phyloP scores from a whole-genome alignment of 1,139 yeast genomes.

The Arxiozyma slooffiae region DNA sequence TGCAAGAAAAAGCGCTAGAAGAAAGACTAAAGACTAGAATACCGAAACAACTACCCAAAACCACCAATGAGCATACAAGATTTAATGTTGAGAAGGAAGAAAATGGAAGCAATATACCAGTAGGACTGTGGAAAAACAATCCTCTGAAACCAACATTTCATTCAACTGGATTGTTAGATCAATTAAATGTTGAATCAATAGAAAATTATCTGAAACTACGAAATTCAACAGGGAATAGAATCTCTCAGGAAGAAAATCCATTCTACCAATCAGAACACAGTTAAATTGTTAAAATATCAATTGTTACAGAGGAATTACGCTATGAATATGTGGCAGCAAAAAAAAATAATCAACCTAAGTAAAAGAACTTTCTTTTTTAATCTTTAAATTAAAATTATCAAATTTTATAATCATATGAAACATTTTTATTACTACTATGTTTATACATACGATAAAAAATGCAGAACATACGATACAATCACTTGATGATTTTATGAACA shows the following conservation, averaged over 20 bases:
- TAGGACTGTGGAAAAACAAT: not conserved
- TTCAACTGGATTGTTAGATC: not conserved
- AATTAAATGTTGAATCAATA: not conserved
- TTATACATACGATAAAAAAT: no score
- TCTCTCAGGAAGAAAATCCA: not conserved
- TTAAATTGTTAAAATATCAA: not conserved
- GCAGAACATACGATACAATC: not conserved
- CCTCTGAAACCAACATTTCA: not conserved
- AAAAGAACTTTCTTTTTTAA: not conserved
- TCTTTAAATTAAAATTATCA: not conserved
- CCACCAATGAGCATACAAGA: not conserved
- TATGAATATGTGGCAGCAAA: not conserved
- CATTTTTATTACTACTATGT: no score
- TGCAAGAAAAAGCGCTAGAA: not conserved
- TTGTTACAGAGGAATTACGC: not conserved
- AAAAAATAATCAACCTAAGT: not conserved
- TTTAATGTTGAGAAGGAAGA: not conserved
- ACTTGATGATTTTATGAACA: no score
- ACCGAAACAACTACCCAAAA: not conserved
- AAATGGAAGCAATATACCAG: not conserved
- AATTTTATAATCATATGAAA: not conserved
- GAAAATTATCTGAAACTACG: not conserved
- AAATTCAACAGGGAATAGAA: not conserved
- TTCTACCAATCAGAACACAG: not conserved
- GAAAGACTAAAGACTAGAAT: constrained; percentile 1